Conservation (phyloP, 345 rosid species). For the Tarenaya hassleriana region DNA sequence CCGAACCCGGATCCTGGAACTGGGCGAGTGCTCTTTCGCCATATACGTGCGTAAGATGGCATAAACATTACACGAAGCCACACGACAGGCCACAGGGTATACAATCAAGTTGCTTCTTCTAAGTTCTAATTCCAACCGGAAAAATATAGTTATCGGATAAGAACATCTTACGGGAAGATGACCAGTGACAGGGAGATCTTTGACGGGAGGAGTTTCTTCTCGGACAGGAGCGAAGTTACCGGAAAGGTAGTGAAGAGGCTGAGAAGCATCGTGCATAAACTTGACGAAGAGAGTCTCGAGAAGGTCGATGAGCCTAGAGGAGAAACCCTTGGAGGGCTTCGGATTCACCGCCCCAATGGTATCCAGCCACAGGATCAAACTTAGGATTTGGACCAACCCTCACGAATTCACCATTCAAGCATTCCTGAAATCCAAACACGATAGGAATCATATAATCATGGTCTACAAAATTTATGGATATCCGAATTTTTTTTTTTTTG, state of each 20-base stretch:
- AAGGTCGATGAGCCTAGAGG: constrained; percentile 59
- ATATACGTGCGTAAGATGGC: too few relatives aligned
- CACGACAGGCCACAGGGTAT: not conserved
- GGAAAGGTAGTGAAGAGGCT: constrained; percentile 71
- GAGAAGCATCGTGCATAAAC: constrained; percentile 58
- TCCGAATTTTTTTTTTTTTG: too few relatives aligned
- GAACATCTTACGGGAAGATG: constrained; percentile 52
- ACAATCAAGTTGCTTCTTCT: not conserved
- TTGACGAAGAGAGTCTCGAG: constrained; percentile 72
- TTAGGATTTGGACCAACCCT: too few relatives aligned
- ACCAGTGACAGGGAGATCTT: constrained; percentile 63
- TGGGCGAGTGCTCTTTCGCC: too few relatives aligned
- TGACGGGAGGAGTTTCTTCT: constrained; percentile 66
- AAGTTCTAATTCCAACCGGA: not conserved
- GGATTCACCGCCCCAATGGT: constrained; percentile 42
- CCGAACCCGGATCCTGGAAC: not conserved
- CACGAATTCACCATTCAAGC: constrained; percentile 29
- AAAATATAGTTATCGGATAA: not conserved
- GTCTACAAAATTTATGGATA: too few relatives aligned
- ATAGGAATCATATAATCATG: not conserved
- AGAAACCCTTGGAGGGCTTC: constrained; percentile 55
- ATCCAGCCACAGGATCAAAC: too few relatives aligned
- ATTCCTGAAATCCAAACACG: constrained; percentile 37
- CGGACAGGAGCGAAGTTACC: constrained; percentile 76
- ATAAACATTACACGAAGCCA: not conserved